Evolutionary conservation across 2,329 filamentous ascomycete species (phyloP), one percentile per base, ranked within the genome.

Genomic region (Pyrenochaeta sp.): DNA sequence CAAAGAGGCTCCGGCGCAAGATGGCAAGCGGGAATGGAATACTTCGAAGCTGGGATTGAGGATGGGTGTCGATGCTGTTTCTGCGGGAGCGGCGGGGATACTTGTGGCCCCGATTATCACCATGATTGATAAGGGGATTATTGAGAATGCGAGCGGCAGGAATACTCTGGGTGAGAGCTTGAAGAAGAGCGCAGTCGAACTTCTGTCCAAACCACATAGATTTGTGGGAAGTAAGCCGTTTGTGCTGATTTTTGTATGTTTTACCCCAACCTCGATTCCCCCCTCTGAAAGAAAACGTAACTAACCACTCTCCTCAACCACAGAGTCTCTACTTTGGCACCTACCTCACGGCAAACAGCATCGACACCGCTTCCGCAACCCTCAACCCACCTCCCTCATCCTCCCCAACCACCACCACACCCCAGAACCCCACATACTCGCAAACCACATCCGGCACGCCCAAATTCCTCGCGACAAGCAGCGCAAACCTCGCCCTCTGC

Each of bases 21-120:
- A 22, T 34, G 3, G 13, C 51, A 55, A 39, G 30, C 35, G 29
- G 7, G 28, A 43, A 41, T 93, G 89, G 88, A 95, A 95, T 69
- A 92, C 89, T 17, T 81, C 83, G 53, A 86, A 89, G 57, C 72
- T 96, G 41, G 81, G 81, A 10, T 69, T 80, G 54, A 81, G 90
- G 38, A 65, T 95, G 9, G 82, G 78, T 29, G 81, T 84, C 11
- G 90, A 96, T 74, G 71, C 82, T 15, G 70, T 81, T 30, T 86
- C 87, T 60, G 91, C 90, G 1, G 80, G 82, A 2, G 81, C 82
- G 31, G 89, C 91, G 8, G 90, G 87, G 2, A 81, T 81, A 6
- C 75, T 94, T 48, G 87, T 96, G 34, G 90, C 91, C 41, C 91
- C 92, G 1, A 68, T 95, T 26, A 93, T 96, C 52, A 88, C 88